These are phyloP conservation scores for Zizania palustris DNA, from an alignment of 202 grass and related monocot genomes.

Conservation along the genomic window DNA sequence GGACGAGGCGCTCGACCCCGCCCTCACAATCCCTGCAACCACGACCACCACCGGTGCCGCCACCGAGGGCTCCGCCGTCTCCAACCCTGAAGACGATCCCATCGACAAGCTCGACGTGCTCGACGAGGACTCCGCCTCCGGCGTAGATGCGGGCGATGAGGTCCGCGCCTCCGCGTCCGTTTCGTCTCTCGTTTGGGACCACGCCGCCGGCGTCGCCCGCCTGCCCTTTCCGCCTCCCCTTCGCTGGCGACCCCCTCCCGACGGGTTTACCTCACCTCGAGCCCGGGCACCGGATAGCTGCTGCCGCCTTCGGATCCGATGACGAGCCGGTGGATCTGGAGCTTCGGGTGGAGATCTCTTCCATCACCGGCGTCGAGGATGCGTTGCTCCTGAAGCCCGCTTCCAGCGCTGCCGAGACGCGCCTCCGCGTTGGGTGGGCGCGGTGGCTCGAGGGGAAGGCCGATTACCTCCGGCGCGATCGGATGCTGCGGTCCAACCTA, in stretches of 20 bases:
- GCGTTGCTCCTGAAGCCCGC: slow-evolving; percentile 72
- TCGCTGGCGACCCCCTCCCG: slow-evolving; percentile 21
- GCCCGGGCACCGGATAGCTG: slow-evolving; percentile 28
- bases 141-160: slow-evolving; percentile 31
- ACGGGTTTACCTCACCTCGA: slow-evolving; percentile 36
- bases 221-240: slow-evolving; percentile 69
- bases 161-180: slow-evolving; percentile 18
- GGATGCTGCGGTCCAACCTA: slow-evolving; percentile 88
- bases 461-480: slow-evolving; percentile 76
- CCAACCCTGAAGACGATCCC: slow-evolving; percentile 61
- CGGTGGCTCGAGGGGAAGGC: slow-evolving; percentile 87
- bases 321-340: slow-evolving; percentile 88
- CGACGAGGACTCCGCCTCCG: slow-evolving; percentile 56
- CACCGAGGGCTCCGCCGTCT: slow-evolving; percentile 2
- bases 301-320: slow-evolving; percentile 74
- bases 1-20: slow-evolving; percentile 42
- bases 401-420: slow-evolving; percentile 45
- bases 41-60: not conserved
- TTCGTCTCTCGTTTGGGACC: slow-evolving; percentile 70
- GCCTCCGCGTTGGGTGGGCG: slow-evolving; percentile 71
- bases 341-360: slow-evolving; percentile 69
- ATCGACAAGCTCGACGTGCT: slow-evolving; percentile 92
- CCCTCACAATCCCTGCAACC: slow-evolving; percentile 30
- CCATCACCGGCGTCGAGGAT: slow-evolving; percentile 72
- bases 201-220: slow-evolving; percentile 75